Base-by-base conservation (phyloP, 2,329 filamentous ascomycete genomes). In the Tolypocladium sp. region DNA sequence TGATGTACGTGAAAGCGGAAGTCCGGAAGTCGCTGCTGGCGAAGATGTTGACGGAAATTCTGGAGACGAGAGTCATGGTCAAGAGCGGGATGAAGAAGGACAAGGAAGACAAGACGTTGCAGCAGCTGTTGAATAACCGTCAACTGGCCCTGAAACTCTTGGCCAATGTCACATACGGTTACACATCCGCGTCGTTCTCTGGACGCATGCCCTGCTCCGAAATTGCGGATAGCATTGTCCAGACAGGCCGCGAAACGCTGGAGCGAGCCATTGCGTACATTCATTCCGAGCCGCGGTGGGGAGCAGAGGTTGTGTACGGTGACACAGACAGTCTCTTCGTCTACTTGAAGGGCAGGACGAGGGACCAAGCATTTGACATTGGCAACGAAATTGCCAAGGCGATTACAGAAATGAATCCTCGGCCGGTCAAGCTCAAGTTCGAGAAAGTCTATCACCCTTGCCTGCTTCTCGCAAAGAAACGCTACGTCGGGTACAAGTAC, bases 391-490 rank as follows among this genome's bases (percentile, higher is more conserved):
- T 99, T 62, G 89, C 92, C 40, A 84, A 89, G 67, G 87, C 88
- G 17, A 85, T 99, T 59, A 97, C 94, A 0, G 83, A 91, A 58
- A 88, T 90, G 77, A 99, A 97, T 68, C 95, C 94, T 2, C 84
- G 88, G 1, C 94, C 94, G 0, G 80, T 99, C 65, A 97, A 96
- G 74, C 87, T 99, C 63, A 97, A 97, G 71, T 97, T 99, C 66
- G 94, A 99, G 71, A 99, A 99, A 67, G 93, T 99, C 1, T 99
- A 99, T 73, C 90, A 96, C 63, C 94, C 95, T 0, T 97, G 93
- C 70, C 86, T 97, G 0, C 81, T 99, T 5, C 82, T 99, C 0
- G 92, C 95, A 22, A 99, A 99, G 77, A 99, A 99, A 71, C 89
- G 94, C 58, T 99, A 99, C 67, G 95, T 97, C 4, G 95, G 95